These are phyloP conservation scores for Rachicladosporium sp. DNA, from an alignment of 2,329 filamentous ascomycete species.

Conservation along the genomic window DNA sequence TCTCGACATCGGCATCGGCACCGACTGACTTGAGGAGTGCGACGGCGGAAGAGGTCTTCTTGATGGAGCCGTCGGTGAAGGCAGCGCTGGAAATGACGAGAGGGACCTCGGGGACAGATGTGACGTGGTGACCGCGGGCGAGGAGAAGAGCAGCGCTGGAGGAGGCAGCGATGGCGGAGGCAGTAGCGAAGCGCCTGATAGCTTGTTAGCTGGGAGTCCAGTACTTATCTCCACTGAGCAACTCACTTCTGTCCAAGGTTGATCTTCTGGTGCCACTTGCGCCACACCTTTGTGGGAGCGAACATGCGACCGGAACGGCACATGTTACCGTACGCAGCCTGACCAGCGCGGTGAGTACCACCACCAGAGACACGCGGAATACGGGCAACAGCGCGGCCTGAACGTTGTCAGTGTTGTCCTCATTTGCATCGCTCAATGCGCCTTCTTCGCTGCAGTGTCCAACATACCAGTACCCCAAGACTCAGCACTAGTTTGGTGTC, in stretches of 20 bases:
- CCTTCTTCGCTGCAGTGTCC: conserved; percentile 5
- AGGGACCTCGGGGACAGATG: conserved; percentile 85
- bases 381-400: conserved; percentile 98
- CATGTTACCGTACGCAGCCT: conserved; percentile 99
- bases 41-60: conserved; percentile 81
- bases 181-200: conserved; percentile 73
- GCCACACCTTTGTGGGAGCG: conserved; percentile 99
- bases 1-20: conserved; percentile 80
- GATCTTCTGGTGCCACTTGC: conserved; percentile 99
- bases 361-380: conserved; percentile 99
- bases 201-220: too few relatives aligned
- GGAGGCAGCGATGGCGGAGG: conserved; percentile 92
- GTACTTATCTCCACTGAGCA: too few relatives aligned
- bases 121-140: conserved; percentile 93
- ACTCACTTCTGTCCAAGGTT: conserved; percentile 82
- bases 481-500: conserved; percentile 99
- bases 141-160: conserved; percentile 89
- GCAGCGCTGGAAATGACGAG: conserved; percentile 87
- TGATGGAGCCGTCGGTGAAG: conserved; percentile 65
- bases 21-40: conserved; percentile 82
- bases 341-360: conserved; percentile 99
- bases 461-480: conserved; percentile 91
- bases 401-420: conserved; percentile 10
- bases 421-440: conserved; percentile 5
- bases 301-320: conserved; percentile 99